Evolutionary conservation across 2,329 filamentous ascomycete species (phyloP), one percentile per base, ranked within the genome.

Genomic region (Arachnomyces sp.): DNA sequence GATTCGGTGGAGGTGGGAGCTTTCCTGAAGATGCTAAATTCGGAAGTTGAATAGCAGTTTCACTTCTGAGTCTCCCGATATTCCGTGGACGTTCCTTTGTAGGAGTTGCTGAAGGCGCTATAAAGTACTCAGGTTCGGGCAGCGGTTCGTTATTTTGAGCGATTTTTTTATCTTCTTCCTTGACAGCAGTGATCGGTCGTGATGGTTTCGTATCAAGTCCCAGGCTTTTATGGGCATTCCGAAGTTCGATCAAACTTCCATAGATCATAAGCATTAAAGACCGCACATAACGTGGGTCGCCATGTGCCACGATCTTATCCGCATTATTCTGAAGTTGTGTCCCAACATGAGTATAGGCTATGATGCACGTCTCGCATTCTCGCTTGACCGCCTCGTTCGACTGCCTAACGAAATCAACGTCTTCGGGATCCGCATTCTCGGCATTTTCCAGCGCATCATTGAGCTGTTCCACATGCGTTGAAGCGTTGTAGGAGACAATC

Each of bases 211-310:
- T 51, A 25, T 61, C 63, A 38, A 67, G 61, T 18, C 71, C 70
- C 36, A 79, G 63, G 39, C 68, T 64, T 15, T 65, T 61, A 52
- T 73, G 76, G 31, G 75, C 72, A 53, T 80, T 80, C 37, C 74
- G 72, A 43, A 77, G 63, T 54, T 81, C 77, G 34, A 76, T 59
- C 36, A 78, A 55, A 45, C 74, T 73, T 35, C 72, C 71, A 49
- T 76, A 77, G 28, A 79, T 67, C 46, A 76, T 68, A 28, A 78
- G 66, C 59, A 81, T 68, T 32, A 79, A 63, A 12, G 71, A 76
- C 17, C 77, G 72, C 38, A 80, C 61, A 46, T 78, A 73, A 42
- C 73, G 70, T 5, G 71, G 64, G 48, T 80, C 75, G 3, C 70
- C 69, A 36, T 72, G 67, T 34, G 70, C 62, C n/a, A 75, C 66